Base-by-base conservation (phyloP, 768 basidiomycete species). In the Boletellus sp. region DNA sequence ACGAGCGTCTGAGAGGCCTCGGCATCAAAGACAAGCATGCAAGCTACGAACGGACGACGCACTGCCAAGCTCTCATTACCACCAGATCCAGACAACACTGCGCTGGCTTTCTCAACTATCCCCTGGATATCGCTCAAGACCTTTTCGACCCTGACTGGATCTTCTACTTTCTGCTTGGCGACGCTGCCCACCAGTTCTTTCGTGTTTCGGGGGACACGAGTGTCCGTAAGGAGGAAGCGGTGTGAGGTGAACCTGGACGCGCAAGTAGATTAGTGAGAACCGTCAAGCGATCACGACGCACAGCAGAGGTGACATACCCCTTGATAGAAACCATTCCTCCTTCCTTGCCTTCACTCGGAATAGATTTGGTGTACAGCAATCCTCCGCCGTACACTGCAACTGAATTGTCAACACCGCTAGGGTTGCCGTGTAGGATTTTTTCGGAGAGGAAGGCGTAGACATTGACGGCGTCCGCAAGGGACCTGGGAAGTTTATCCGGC, bases 371-470 rank as follows among this genome's bases (percentile, higher is more conserved):
- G 71, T 95, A 99, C 17, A 85, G 82, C 56, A 98, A 74, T 23
- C 93, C 96, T 42, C 95, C 95, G 17, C 96, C 96, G 62, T 85
- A 89, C 1, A 93, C 88, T 15, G 90, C 79, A 32, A 97, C 91
- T 17, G 94, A 89, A 67, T 99, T 98, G 67, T 99, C 96, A 20
- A 99, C 89, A 9, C 96, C 96, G 59, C 92, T 95, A 3, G 96
- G 96, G 61, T 89, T 98, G 1, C 96, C 96, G 65, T 99, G 96
- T 44, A 97, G 72, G 36, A 99, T 87, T 70, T 98, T 98, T 73
- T 99, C 96, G 11, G 87, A 79, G 45, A 97, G 74, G 70, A 96
- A 98, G 17, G 96, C 93, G 84, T 93, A 97, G 41, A 78, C 76
- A 68, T 99, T 97, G 57, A 94, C 84, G 55, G 85, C 76, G 55